phyloP scores from a whole-genome alignment of 2,329 filamentous ascomycete genomes.

The Plenodomus biglobosus region DNA sequence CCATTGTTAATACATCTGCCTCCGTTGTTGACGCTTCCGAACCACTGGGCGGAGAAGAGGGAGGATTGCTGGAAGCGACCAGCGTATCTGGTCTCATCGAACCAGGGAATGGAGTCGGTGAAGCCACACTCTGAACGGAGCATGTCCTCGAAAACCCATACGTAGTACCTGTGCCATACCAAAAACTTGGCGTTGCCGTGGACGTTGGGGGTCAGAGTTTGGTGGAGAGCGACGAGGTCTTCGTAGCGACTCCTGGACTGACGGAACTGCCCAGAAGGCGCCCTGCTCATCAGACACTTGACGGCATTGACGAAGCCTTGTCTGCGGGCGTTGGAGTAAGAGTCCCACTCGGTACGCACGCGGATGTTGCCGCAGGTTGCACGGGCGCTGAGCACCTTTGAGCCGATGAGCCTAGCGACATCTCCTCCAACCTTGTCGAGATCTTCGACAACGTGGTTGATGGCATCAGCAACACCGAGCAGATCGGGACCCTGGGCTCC shows the following conservation, averaged over 20 bases:
- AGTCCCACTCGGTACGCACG: constrained; percentile 39
- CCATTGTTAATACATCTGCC: constrained; percentile 37
- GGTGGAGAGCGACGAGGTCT: constrained; percentile 40
- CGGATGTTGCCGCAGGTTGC: constrained; percentile 32
- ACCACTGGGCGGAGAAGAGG: constrained; percentile 35
- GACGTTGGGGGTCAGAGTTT: constrained; percentile 36
- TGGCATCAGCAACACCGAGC: background rate
- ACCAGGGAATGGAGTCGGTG: constrained; percentile 43
- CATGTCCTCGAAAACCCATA: constrained; percentile 47
- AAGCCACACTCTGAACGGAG: constrained; percentile 49
- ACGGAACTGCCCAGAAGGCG: constrained; percentile 27
- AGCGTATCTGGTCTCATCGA: constrained; percentile 39
- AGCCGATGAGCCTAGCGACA: constrained; percentile 30
- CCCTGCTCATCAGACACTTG: constrained; percentile 32
- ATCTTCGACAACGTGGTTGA: constrained; percentile 50
- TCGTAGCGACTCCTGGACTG: constrained; percentile 36
- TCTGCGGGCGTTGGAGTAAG: constrained; percentile 22
- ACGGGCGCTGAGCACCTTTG: constrained; percentile 48
- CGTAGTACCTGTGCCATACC: constrained; percentile 49
- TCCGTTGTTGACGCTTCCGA: constrained; percentile 27
- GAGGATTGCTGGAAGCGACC: constrained; percentile 32
- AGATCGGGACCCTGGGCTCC: background rate
- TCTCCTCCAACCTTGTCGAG: constrained; percentile 59
- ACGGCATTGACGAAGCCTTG: constrained; percentile 32
- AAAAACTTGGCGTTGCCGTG: constrained; percentile 44